phyloP scores from a whole-genome alignment of 2,329 filamentous ascomycete species.

The Colletotrichum somersetense region DNA sequence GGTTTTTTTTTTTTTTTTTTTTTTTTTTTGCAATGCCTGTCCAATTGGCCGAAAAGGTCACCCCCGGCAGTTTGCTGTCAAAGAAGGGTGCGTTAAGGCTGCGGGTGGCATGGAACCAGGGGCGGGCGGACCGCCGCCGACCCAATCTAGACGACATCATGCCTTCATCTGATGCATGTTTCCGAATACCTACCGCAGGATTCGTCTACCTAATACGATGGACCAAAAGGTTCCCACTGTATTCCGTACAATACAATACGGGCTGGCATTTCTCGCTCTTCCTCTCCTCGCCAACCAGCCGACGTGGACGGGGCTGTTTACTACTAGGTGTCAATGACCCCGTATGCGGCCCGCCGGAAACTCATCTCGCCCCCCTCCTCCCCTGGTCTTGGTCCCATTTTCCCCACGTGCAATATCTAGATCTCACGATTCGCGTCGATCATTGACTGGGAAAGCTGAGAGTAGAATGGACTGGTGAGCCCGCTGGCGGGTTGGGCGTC shows the following conservation, averaged over 20 bases:
- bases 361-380: slow-evolving; percentile 15
- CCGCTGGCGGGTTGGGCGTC: neutral
- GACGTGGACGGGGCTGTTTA: neutral
- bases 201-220: neutral
- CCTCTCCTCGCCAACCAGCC: slow-evolving; percentile 1
- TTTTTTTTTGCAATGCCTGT: too few relatives aligned
- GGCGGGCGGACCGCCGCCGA: slow-evolving; percentile 1
- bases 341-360: slow-evolving; percentile 33
- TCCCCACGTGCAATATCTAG: slow-evolving; percentile 35
- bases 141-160: neutral
- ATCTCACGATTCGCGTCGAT: slow-evolving; percentile 38
- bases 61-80: neutral
- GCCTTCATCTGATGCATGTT: slow-evolving; percentile 18
- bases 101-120: neutral
- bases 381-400: slow-evolving; percentile 7
- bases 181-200: neutral
- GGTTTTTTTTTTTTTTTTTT: too few relatives aligned
- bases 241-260: neutral
- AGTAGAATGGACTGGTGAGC: neutral
- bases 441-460: slow-evolving; percentile 3
- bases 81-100: neutral
- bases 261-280: neutral
- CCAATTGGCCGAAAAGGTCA: neutral
- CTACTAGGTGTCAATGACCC: neutral
- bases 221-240: neutral